Conservation (phyloP, 345 rosid species). For the Aegle marmelos region DNA sequence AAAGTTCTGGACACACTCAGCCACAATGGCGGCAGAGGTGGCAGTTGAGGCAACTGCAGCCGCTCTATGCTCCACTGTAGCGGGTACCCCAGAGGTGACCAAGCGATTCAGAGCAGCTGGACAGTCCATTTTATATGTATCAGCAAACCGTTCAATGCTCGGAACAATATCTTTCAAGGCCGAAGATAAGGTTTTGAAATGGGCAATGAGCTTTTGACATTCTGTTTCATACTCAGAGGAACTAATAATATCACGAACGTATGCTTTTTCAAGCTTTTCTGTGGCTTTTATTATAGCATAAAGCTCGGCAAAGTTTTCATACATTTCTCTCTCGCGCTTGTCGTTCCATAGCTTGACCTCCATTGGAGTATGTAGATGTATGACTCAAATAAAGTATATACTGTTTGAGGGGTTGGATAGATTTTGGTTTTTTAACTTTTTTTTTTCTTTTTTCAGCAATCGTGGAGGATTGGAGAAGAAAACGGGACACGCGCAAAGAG, state of each 20-base stretch:
- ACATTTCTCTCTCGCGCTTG: conserved; percentile 98
- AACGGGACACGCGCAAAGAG: conserved; percentile 96
- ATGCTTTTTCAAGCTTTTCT: conserved; percentile 94
- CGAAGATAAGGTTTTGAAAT: conserved; percentile 81
- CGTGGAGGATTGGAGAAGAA: conserved; percentile 75
- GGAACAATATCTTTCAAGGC: conserved; percentile 77
- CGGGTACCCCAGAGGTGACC: conserved; percentile 86
- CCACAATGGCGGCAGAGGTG: conserved; percentile 87
- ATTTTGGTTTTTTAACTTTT: not conserved
- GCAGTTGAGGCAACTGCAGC: conserved; percentile 54
- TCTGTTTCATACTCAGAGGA: conserved; percentile 80
- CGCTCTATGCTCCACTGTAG: conserved; percentile 89
- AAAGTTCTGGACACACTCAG: conserved; percentile 91
- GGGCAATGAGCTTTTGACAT: conserved; percentile 89
- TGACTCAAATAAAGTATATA: not conserved
- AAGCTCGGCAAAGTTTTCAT: conserved; percentile 92
- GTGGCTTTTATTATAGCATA: conserved; percentile 94
- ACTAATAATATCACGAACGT: conserved; percentile 71
- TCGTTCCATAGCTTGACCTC: conserved; percentile 96
- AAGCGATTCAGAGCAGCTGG: conserved; percentile 87
- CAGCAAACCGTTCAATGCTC: conserved; percentile 82
- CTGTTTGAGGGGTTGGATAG: not conserved
- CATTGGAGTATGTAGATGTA: conserved; percentile 33
- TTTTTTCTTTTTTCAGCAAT: not conserved
- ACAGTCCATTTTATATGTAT: conserved; percentile 93